Evolutionary conservation across 148 eudicot genomes (phyloP).

Genomic region (Suaeda aralocaspica): DNA sequence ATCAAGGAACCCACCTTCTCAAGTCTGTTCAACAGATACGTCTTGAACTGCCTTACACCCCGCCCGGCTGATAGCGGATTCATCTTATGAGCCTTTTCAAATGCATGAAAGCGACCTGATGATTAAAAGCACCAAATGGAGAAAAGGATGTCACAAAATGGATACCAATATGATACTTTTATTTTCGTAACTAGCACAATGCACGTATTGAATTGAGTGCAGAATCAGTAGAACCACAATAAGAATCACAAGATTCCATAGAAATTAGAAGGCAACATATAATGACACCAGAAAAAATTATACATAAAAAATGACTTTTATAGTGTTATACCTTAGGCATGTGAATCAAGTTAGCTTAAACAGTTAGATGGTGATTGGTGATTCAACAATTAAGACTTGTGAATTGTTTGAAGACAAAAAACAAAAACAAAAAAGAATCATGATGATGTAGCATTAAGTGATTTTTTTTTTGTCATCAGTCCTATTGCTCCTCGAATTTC

Average conservation of each 20-base stretch:
- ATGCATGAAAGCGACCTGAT: constrained; percentile 94
- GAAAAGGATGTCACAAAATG: constrained; percentile 8
- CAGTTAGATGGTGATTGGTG: too few relatives aligned
- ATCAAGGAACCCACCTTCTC: constrained; percentile 68
- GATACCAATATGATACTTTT: not conserved
- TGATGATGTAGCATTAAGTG: too few relatives aligned
- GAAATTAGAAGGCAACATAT: too few relatives aligned
- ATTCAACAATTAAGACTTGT: too few relatives aligned
- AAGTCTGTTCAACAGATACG: constrained; percentile 81
- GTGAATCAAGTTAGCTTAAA: too few relatives aligned
- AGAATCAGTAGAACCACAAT: not conserved
- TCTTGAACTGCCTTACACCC: constrained; percentile 96
- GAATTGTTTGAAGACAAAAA: too few relatives aligned
- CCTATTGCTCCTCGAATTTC: too few relatives aligned
- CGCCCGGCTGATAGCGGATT: constrained; percentile 83
- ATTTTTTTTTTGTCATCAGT: too few relatives aligned
- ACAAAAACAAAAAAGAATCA: too few relatives aligned
- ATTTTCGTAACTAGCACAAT: not conserved
- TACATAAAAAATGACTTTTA: too few relatives aligned
- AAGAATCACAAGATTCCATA: not conserved
- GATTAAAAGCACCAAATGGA: constrained; percentile 11
- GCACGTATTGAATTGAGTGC: not conserved
- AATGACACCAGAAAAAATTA: too few relatives aligned
- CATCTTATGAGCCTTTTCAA: constrained; percentile 86
- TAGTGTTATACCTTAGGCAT: too few relatives aligned